Conservation (phyloP, 768 basidiomycete species). For the Daedaleopsis sinensis region DNA sequence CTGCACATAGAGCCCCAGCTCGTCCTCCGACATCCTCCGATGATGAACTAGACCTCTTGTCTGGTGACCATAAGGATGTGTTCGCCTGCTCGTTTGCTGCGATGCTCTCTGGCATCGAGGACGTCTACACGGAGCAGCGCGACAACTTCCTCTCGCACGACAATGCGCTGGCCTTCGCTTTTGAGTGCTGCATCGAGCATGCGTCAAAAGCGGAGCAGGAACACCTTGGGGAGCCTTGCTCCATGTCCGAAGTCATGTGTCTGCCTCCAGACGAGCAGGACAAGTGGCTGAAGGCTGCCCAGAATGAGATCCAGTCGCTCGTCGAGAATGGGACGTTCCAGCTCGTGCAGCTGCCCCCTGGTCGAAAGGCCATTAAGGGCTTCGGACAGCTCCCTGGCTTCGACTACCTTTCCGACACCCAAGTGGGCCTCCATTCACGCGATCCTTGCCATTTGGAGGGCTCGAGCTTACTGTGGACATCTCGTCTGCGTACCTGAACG, state of each 20-base stretch:
- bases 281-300: slow-evolving; percentile 19
- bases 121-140: slow-evolving; percentile 5
- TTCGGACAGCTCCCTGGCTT: slow-evolving; percentile 38
- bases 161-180: slow-evolving; percentile 11
- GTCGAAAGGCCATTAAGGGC: slow-evolving; percentile 33
- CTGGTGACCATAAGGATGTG: slow-evolving; percentile 1
- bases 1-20: background rate
- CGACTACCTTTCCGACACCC: slow-evolving; percentile 35
- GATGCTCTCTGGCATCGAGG: slow-evolving; percentile 3
- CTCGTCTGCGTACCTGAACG: slow-evolving; percentile 32
- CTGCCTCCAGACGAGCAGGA: slow-evolving; percentile 10
- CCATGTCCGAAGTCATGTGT: slow-evolving; percentile 9
- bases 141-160: slow-evolving; percentile 8
- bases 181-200: slow-evolving; percentile 7
- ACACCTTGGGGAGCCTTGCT: slow-evolving; percentile 24
- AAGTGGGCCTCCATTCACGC: slow-evolving; percentile 25
- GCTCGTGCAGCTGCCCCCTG: slow-evolving; percentile 31
- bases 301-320: slow-evolving; percentile 19
- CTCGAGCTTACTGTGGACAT: slow-evolving; percentile 32
- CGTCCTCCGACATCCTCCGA: background rate
- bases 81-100: slow-evolving; percentile 1
- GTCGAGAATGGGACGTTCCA: slow-evolving; percentile 37
- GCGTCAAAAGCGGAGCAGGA: slow-evolving; percentile 10
- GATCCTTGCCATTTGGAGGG: slow-evolving; percentile 27
- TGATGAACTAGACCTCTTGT: slow-evolving; percentile 7